phyloP scores from a whole-genome alignment of 1,139 yeast genomes.

The Protomyces macrosporus region DNA sequence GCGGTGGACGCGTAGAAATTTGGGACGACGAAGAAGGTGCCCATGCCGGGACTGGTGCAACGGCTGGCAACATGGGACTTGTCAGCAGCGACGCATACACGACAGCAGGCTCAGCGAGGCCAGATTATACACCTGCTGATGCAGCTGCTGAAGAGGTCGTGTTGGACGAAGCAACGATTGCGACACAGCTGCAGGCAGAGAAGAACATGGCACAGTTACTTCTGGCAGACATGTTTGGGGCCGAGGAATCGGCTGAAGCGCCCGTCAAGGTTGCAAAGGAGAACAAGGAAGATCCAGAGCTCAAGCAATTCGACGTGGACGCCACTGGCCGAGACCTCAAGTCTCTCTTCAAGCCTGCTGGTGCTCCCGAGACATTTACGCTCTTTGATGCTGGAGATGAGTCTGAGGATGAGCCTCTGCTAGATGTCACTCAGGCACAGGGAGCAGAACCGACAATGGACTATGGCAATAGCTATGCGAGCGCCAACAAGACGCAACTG shows the following conservation, averaged over 20 bases:
- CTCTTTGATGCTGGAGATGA: slow-evolving; percentile 64
- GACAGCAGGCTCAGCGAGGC: slow-evolving; percentile 13
- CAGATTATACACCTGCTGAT: slow-evolving; percentile 4
- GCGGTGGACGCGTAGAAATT: slow-evolving; percentile 8
- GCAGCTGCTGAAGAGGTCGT: neutral
- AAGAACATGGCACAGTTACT: slow-evolving; percentile 1
- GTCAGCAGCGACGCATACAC: neutral
- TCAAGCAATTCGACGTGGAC: neutral
- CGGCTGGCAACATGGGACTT: neutral
- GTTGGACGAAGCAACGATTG: slow-evolving; percentile 2
- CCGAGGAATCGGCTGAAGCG: neutral
- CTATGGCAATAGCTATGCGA: neutral
- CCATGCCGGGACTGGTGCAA: neutral
- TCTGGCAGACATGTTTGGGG: slow-evolving; percentile 21
- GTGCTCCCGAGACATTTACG: slow-evolving; percentile 49
- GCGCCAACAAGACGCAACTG: slow-evolving; percentile 9
- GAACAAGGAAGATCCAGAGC: slow-evolving; percentile 43
- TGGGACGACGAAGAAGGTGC: slow-evolving; percentile 5
- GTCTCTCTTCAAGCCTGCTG: slow-evolving; percentile 25
- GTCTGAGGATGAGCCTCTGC: slow-evolving; percentile 30
- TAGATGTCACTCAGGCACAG: slow-evolving; percentile 4
- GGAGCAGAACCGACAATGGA: neutral
- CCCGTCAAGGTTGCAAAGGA: neutral
- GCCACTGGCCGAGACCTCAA: neutral
- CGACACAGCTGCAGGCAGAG: slow-evolving; percentile 2